Base-by-base conservation (phyloP, 2,329 filamentous ascomycete species). In the Colletotrichum kahawae region DNA sequence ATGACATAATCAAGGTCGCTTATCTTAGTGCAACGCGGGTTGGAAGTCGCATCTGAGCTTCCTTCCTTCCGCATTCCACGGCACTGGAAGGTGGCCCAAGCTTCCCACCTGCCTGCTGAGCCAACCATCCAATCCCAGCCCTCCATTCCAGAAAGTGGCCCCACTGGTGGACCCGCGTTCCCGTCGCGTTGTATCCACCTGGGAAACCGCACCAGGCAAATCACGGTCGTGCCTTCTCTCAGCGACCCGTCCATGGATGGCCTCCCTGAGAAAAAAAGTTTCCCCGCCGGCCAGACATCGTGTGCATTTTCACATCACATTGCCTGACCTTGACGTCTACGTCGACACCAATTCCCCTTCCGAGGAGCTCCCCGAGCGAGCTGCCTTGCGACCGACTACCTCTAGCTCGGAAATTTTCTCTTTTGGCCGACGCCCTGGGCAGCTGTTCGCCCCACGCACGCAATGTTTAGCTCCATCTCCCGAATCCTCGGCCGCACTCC, bases 381-480 rank as follows among this genome's bases (percentile, higher is more conserved):
- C 67, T 70, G 14, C 67, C 70, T 62, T 18, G 54, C 36, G 27
- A 33, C 13, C n/a, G 10, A 48, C 36, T 7, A 16, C 16, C 21
- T 54, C 16, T 16, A 10, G 14, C 18, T 21, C 57, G 16, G n/a
- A 54, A 21, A 54, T 13, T 21, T 24, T 60, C 10, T 18, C 18
- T 64, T 14, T 13, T 14, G 13, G 9, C 38, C 16, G 31, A 31
- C 34, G 34, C 13, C 9, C 29, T 6, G 18, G 59, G n/a, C 36
- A 21, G 34, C 18, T 36, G 14, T 24, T n/a, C 43, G 43, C 43
- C 43, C 43, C 48, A 18, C 64, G 43, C n/a, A 54, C 27, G 43
- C 43, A 57, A 75, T 75, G 73, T 73, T 75, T 38, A 73, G 57
- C 69, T 75, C 73, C 56, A 34, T 75, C 24, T 74, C 71, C 14